phyloP scores from a whole-genome alignment of 805 yeast genomes.

The Zygoascus flipseniorum region DNA sequence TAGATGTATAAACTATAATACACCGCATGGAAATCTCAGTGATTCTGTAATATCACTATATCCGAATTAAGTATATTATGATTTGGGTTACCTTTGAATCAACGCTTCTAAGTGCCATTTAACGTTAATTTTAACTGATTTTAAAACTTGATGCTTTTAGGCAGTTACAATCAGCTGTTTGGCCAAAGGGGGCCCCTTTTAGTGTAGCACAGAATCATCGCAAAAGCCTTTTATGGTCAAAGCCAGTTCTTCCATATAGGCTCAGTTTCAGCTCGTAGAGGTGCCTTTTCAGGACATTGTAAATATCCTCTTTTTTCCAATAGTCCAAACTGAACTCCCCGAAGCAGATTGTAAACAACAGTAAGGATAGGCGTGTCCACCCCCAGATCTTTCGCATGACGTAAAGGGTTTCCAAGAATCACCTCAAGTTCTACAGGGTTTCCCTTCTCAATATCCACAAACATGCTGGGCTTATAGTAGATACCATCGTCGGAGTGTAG shows the following conservation, averaged over 20 bases:
- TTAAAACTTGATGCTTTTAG: too few species aligned
- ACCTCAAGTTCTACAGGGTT: conserved; percentile 66
- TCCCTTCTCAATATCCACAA: conserved; percentile 55
- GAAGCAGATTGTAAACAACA: conserved; percentile 49
- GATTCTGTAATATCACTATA: too few species aligned
- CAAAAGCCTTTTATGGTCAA: neutral
- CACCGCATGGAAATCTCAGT: too few species aligned
- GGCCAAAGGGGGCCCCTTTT: too few species aligned
- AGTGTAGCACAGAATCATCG: too few species aligned
- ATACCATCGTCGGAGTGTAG: conserved; percentile 51
- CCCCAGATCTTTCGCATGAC: conserved; percentile 39
- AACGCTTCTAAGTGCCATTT: too few species aligned
- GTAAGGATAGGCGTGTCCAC: conserved; percentile 52
- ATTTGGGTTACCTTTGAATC: too few species aligned
- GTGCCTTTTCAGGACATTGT: conserved; percentile 31
- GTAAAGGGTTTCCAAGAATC: conserved; percentile 57
- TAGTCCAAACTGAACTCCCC: conserved; percentile 51
- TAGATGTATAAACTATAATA: too few species aligned
- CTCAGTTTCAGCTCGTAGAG: conserved; percentile 3
- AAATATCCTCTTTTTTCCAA: conserved; percentile 48
- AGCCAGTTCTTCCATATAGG: conserved; percentile 5
- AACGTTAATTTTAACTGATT: too few species aligned
- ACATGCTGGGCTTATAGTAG: conserved; percentile 65
- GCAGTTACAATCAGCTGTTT: too few species aligned
- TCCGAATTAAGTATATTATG: too few species aligned